Evolutionary conservation across 768 basidiomycete genomes (phyloP).

Genomic region (Botryobasidium botryosum): DNA sequence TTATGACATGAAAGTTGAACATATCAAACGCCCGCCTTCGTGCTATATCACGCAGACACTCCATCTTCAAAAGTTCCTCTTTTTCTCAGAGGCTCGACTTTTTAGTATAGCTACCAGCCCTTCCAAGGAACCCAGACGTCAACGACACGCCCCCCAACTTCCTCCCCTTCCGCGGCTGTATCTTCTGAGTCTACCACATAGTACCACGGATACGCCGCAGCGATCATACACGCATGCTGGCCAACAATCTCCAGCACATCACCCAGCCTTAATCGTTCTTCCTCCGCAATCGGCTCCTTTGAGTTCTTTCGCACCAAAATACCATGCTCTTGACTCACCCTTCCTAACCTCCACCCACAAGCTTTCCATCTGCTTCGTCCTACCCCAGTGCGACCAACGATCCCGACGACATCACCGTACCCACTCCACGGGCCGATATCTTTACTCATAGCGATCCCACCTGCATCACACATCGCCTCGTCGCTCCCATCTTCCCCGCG

Average conservation of each 20-base stretch:
- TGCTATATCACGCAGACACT: no score
- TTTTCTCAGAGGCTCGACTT: no score
- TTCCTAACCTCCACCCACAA: slow-evolving; percentile 18
- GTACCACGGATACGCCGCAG: slow-evolving; percentile 69
- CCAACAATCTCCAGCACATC: slow-evolving; percentile 56
- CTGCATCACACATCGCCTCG: slow-evolving; percentile 70
- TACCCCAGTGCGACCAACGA: slow-evolving; percentile 1
- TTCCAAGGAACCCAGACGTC: slow-evolving; percentile 88
- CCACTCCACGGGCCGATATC: slow-evolving; percentile 59
- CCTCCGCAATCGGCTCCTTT: not conserved
- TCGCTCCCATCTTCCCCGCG: slow-evolving; percentile 43
- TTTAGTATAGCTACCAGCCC: slow-evolving; percentile 41
- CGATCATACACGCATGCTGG: slow-evolving; percentile 73
- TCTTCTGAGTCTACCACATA: slow-evolving; percentile 59
- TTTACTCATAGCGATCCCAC: slow-evolving; percentile 75
- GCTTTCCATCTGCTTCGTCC: not conserved
- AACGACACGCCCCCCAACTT: slow-evolving; percentile 34
- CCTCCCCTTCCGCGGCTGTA: slow-evolving; percentile 9
- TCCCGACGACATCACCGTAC: slow-evolving; percentile 46
- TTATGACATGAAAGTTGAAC: no score
- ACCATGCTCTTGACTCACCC: slow-evolving; percentile 46
- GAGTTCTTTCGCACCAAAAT: slow-evolving; percentile 24
- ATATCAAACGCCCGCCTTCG: no score
- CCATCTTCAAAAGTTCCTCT: no score
- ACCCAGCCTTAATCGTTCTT: slow-evolving; percentile 32